phyloP scores from a whole-genome alignment of 805 yeast genomes.

The Kodamaea laetipori region DNA sequence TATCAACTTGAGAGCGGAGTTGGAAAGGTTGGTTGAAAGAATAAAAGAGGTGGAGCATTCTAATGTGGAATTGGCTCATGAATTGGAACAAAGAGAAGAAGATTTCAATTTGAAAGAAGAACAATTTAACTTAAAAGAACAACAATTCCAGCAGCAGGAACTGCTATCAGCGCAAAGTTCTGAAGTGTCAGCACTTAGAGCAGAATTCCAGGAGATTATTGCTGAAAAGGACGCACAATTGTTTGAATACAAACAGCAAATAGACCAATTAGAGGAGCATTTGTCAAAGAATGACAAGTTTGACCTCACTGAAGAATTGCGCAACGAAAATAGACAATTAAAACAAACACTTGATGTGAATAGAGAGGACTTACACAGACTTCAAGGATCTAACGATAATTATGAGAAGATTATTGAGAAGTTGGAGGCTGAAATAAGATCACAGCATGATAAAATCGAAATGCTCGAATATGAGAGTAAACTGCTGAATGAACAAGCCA shows the following conservation, averaged over 20 bases:
- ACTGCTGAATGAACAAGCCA: not conserved
- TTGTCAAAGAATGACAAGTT: not conserved
- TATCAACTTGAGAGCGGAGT: slow-evolving; percentile 16
- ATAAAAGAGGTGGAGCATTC: slow-evolving; percentile 1
- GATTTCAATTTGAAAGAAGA: not conserved
- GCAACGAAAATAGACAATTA: not conserved
- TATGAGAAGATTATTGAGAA: slow-evolving; percentile 3
- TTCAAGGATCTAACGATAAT: not conserved
- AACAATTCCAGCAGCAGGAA: too few species aligned
- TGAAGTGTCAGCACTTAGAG: not conserved
- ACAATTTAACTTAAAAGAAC: too few species aligned
- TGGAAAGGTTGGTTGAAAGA: slow-evolving; percentile 9
- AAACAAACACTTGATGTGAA: not conserved
- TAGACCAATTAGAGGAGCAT: slow-evolving; percentile 1
- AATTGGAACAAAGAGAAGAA: not conserved
- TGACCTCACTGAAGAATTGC: not conserved
- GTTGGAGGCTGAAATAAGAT: slow-evolving; percentile 1
- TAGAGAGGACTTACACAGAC: not conserved
- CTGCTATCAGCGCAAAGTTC: too few species aligned
- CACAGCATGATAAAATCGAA: slow-evolving; percentile 3
- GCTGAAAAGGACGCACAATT: slow-evolving; percentile 3
- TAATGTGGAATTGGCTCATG: not conserved
- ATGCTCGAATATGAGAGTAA: slow-evolving; percentile 3
- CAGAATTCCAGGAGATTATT: not conserved
- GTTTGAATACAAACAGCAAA: slow-evolving; percentile 4